phyloP scores from a whole-genome alignment of 495 filamentous ascomycete species.

The Lentithecium fluviatile region DNA sequence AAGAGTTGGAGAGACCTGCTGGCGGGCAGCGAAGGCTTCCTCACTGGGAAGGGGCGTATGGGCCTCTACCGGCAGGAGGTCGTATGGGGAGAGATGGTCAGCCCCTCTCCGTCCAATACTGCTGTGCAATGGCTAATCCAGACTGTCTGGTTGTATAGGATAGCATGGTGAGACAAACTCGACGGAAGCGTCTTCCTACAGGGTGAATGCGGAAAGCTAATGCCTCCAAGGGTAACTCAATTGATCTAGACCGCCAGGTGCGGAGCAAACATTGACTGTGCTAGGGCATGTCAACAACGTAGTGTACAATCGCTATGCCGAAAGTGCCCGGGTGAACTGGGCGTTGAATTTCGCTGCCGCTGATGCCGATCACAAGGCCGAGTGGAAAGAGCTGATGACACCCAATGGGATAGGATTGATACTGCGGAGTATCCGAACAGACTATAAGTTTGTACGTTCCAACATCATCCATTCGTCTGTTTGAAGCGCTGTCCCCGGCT shows the following conservation, averaged over 20 bases:
- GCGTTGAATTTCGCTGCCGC: conserved; percentile 70
- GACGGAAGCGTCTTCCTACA: conserved; percentile 7
- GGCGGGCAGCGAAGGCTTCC: conserved; percentile 77
- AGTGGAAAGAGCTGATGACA: conserved; percentile 72
- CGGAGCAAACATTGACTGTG: conserved; percentile 11
- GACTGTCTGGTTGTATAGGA: conserved; percentile 46
- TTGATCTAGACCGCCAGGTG: not conserved
- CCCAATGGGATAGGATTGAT: conserved; percentile 72
- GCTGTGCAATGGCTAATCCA: conserved; percentile 22
- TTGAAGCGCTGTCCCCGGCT: too few relatives aligned
- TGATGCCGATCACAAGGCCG: conserved; percentile 61
- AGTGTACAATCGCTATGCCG: conserved; percentile 78
- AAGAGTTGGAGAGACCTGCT: conserved; percentile 75
- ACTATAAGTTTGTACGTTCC: conserved; percentile 82
- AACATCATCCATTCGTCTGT: not conserved
- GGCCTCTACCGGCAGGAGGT: conserved; percentile 72
- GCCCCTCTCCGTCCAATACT: conserved; percentile 5
- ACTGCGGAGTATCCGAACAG: conserved; percentile 72
- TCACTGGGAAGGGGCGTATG: conserved; percentile 62
- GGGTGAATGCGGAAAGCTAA: conserved; percentile 24
- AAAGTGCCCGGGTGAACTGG: conserved; percentile 83
- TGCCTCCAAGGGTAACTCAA: conserved; percentile 30
- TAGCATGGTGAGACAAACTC: conserved; percentile 52
- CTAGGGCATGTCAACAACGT: conserved; percentile 87
- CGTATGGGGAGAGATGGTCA: conserved; percentile 90